phyloP scores from a whole-genome alignment of 2,329 filamentous ascomycete species.

The Hypoxylon sp. region DNA sequence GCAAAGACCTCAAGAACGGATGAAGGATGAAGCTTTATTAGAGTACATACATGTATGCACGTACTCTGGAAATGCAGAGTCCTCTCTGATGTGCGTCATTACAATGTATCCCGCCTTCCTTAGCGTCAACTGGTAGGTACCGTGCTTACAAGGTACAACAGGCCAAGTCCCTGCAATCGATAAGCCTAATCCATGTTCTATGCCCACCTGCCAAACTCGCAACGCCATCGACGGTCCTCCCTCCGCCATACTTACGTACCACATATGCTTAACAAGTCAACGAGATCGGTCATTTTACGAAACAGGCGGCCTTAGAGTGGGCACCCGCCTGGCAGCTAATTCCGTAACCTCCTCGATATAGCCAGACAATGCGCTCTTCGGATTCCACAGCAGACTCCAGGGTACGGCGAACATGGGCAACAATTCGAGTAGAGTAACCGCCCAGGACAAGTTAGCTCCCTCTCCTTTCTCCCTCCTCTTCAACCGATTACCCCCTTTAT shows the following conservation, averaged over 20 bases:
- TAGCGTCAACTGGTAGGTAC: no score
- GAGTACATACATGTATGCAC: neutral
- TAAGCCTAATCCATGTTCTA: constrained; percentile 28
- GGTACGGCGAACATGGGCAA: constrained; percentile 65
- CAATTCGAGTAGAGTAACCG: constrained; percentile 70
- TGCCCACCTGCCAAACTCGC: constrained; percentile 33
- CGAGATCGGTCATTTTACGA: constrained; percentile 17
- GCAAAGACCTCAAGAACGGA: neutral
- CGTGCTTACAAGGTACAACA: constrained; percentile 7
- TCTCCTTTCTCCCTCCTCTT: constrained; percentile 10
- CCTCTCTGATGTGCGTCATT: constrained; percentile 29
- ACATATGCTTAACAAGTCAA: constrained; percentile 25
- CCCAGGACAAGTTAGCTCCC: constrained; percentile 79
- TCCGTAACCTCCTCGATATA: constrained; percentile 11
- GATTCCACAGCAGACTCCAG: constrained; percentile 48
- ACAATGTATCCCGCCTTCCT: neutral
- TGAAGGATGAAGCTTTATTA: neutral
- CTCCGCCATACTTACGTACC: constrained; percentile 3
- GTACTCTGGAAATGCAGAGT: neutral
- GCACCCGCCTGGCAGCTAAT: constrained; percentile 4
- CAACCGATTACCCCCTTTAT: constrained; percentile 30
- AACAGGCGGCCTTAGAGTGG: constrained; percentile 32
- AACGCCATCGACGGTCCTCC: constrained; percentile 11
- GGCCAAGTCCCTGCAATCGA: constrained; percentile 30
- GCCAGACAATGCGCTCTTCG: constrained; percentile 49